Percentiles rank a stretch among this genome's conserved stretches.
phyloP scores from a whole-genome alignment of 768 basidiomycete genomes.

The Serendipita sp. region DNA sequence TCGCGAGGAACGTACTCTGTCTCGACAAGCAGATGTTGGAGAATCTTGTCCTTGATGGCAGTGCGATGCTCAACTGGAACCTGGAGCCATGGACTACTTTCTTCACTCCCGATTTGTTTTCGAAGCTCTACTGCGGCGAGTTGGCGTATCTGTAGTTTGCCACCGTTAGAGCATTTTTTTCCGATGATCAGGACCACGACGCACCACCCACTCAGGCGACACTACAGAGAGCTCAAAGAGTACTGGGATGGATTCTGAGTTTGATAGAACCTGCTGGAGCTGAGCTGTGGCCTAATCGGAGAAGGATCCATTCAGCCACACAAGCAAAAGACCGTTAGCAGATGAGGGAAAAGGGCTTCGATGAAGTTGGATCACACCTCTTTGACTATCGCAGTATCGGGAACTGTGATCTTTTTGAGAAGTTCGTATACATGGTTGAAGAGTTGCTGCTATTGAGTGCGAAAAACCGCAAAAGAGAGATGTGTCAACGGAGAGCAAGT shows the following conservation, averaged over 20 bases:
- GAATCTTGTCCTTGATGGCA: constrained; percentile 72
- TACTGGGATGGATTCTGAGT: constrained; percentile 77
- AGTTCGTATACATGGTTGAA: constrained; percentile 72
- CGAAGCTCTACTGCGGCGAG: constrained; percentile 91
- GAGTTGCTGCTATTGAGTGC: constrained; percentile 27
- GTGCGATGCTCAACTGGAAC: constrained; percentile 52
- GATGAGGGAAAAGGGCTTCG: constrained; percentile 12
- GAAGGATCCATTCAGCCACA: constrained; percentile 6
- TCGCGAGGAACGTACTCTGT: constrained; percentile 35
- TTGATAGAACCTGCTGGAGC: constrained; percentile 78
- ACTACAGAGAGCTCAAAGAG: constrained; percentile 75
- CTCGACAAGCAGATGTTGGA: constrained; percentile 63
- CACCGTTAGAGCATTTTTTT: not conserved
- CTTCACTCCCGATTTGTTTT: constrained; percentile 73
- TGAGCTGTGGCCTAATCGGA: constrained; percentile 65
- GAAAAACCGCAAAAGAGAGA: not conserved
- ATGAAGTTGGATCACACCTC: constrained; percentile 39
- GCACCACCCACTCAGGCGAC: constrained; percentile 68
- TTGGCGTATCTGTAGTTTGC: constrained; percentile 64
- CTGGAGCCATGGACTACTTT: constrained; percentile 67
- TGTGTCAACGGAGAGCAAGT: not conserved
- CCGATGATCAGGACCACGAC: constrained; percentile 20
- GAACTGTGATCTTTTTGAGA: constrained; percentile 69
- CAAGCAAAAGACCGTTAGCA: constrained; percentile 11
- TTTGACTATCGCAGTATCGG: constrained; percentile 82